phyloP scores from a whole-genome alignment of 176 grass and related monocot genomes.

The Raddia guianensis region DNA sequence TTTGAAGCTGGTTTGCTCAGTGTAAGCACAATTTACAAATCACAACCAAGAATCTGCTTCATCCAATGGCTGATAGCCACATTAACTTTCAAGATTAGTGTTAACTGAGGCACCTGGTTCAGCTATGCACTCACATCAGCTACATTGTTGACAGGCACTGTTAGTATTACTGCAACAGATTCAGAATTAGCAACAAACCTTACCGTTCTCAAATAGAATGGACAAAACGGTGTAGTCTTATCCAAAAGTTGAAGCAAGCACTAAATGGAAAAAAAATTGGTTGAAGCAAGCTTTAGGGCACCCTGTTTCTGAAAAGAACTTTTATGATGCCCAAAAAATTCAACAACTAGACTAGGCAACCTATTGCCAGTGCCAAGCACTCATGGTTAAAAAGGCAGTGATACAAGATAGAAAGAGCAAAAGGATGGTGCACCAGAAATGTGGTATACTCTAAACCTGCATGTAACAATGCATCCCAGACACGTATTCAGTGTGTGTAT shows the following conservation, averaged over 20 bases:
- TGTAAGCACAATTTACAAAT: background rate
- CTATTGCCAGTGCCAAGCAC: background rate
- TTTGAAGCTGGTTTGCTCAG: background rate
- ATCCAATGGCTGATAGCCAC: background rate
- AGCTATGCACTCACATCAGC: background rate
- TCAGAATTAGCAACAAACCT: background rate
- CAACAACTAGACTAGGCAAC: background rate
- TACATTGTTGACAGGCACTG: background rate
- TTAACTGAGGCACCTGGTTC: background rate
- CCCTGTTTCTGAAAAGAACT: background rate
- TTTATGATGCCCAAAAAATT: background rate
- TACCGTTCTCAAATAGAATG: background rate
- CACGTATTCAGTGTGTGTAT: slow-evolving; percentile 16
- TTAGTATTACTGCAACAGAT: background rate
- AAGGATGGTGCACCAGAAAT: background rate
- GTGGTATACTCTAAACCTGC: background rate
- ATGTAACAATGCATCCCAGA: background rate
- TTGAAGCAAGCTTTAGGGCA: background rate
- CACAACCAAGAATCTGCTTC: background rate
- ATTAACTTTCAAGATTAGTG: background rate
- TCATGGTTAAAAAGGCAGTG: background rate
- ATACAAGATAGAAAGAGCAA: background rate
- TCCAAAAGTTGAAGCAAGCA: background rate
- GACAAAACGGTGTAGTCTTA: background rate
- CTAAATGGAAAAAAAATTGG: slow-evolving; percentile 14